Evolutionary conservation across 257 asterid genomes (phyloP), one percentile per base, ranked within the genome.

Genomic region (Solanum rostratum): DNA sequence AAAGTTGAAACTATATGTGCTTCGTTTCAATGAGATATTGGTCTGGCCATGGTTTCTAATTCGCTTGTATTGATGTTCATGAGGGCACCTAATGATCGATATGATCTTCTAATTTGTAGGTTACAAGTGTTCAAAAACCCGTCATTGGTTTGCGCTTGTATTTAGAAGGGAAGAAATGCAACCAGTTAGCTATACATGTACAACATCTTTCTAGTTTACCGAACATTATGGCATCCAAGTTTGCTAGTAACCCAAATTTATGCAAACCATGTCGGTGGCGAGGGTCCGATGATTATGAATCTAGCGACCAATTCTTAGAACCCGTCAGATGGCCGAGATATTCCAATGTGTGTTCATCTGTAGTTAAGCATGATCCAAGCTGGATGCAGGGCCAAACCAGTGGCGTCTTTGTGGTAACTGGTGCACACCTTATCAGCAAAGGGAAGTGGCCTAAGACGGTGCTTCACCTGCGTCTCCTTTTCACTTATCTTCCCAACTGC

Each of bases 151-250:
- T 96, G 87, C 97, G 99, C 49, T 89, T 96, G 27, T 96, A 91
- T 80, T 86, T 96, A 85, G 99, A 96, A 92, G 99, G 98, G 76
- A 94, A 91, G 88, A 95, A 92, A 84, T 92, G 95, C 91, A 95
- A 96, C 85, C 89, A 95, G 49, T 80, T 96, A 84, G 99, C 99
- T 39, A 83, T 96, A 85, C 99, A 96, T 19, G 95, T 93, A 43
- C 95, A 95, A 50, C 99, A 96, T 84, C 96, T 96, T n/a, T 93
- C 99, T 14, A 96, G 95, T 85, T 93, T 90, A 29, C 98, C 99
- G 16, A 94, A 89, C 27, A 91, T 88, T 54, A 92, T 96, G 94
- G 54, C 91, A 73, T 84, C 84, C 19, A 69, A 81, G 87, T 79
- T 91, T 46, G 53, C 90, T 20, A 90, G 87, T 52, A 90, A 87